phyloP scores from a whole-genome alignment of 352 stramenopile genomes.

The Pythium plurisporium region DNA sequence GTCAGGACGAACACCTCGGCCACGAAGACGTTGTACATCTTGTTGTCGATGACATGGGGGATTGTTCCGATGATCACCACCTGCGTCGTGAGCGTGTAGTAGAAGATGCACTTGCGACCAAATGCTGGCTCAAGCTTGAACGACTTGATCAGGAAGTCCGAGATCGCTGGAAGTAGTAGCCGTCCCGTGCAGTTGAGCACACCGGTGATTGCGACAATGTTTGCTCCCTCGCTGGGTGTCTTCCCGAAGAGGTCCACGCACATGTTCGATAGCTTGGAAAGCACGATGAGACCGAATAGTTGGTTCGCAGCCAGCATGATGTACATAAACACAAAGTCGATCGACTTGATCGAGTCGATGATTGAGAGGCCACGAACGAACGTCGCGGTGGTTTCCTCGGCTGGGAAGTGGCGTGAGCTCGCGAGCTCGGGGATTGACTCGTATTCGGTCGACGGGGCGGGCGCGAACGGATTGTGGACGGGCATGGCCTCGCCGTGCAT shows the following conservation, averaged over 20 bases:
- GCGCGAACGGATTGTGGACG: too few relatives aligned
- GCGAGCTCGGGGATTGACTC: slow-evolving; percentile 35
- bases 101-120: slow-evolving; percentile 51
- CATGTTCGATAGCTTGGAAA: slow-evolving; percentile 46
- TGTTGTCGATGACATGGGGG: slow-evolving; percentile 49
- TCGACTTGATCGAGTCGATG: slow-evolving; percentile 31
- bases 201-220: slow-evolving; percentile 49
- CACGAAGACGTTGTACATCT: slow-evolving; percentile 56
- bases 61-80: slow-evolving; percentile 60
- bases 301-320: slow-evolving; percentile 38
- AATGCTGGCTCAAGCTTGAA: slow-evolving; percentile 46
- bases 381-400: slow-evolving; percentile 14
- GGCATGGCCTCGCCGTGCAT: slow-evolving; percentile 46
- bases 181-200: slow-evolving; percentile 51
- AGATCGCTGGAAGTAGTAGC: slow-evolving; percentile 35
- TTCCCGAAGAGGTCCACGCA: slow-evolving; percentile 45
- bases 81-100: slow-evolving; percentile 52
- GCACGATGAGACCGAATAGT: slow-evolving; percentile 35
- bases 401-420: slow-evolving; percentile 17
- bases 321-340: slow-evolving; percentile 40
- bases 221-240: slow-evolving; percentile 23
- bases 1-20: slow-evolving; percentile 62
- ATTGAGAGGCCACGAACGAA: slow-evolving; percentile 38
- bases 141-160: slow-evolving; percentile 34
- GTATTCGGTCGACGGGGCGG: too few relatives aligned